Evolutionary conservation across 352 stramenopile species (phyloP), one percentile per base, ranked within the genome.

Genomic region (Pythium aquatile): DNA sequence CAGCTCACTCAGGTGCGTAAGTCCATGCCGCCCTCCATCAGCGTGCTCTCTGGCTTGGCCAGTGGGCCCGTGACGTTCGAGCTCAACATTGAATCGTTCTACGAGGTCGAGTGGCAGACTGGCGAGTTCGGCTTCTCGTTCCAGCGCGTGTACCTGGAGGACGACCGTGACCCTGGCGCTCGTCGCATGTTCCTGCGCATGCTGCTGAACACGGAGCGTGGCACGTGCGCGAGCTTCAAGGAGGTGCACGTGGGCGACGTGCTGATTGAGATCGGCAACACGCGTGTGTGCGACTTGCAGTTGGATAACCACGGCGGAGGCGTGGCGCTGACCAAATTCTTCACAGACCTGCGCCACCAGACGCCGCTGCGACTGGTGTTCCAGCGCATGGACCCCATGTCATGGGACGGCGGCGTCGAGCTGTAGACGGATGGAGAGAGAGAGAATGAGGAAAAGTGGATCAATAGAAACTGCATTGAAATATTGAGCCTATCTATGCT

Each of bases 111-210:
- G 58, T 91, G 82, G 82, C 76, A 66, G 37, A 74, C 59, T 2
- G 82, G 82, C 28, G 82, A 91, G 61, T 91, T 91, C 65, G 82
- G 79, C 4, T 91, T 88, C 47, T 91, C 82, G 20, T 79, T 91
- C 46, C 82, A 91, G 65, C 79, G 78, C 32, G 77, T 91, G 5
- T 89, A 88, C 71, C 64, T 79, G 2, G 77, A 83, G 9, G 71
- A 81, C 29, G 74, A 76, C 29, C 62, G 81, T 37, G 79, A 75
- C 26, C 54, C 58, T 13, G 35, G 11, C 37, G 39, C 30, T 20
- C 58, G 65, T 11, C 66, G 48, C 5, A 75, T 89, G 55, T 91
- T 81, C 47, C 63, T 91, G 61, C 79, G 82, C 7, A 89, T 91
- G 82, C 72, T 91, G 49, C 75, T 91, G 28, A 84, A 91, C 65